A percentile compares a stretch with the other conserved stretches of the same genome.
phyloP scores from a whole-genome alignment of 108 stramenopile genomes.

The Nitzschia sp. region DNA sequence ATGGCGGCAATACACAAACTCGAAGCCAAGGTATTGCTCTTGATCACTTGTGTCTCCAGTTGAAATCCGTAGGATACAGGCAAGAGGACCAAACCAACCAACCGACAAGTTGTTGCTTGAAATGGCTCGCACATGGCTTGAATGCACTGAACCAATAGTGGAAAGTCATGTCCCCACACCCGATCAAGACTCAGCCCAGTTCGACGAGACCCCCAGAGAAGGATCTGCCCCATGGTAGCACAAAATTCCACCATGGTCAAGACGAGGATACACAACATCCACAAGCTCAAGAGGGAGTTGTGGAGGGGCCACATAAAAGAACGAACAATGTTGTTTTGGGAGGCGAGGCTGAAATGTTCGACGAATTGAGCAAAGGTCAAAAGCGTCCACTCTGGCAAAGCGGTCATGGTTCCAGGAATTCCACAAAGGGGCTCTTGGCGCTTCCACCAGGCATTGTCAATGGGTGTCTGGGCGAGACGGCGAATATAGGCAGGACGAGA shows the following conservation, averaged over 20 bases:
- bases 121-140: conserved; percentile 61
- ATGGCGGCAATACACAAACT: conserved; percentile 20
- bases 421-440: conserved; percentile 78
- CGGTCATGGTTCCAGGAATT: conserved; percentile 44
- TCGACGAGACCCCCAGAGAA: conserved; percentile 72
- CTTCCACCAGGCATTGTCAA: conserved; percentile 74
- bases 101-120: conserved; percentile 63
- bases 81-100: conserved; percentile 69
- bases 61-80: conserved; percentile 40
- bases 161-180: conserved; percentile 60
- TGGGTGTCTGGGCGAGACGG: conserved; percentile 49
- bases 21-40: conserved; percentile 41
- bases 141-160: conserved; percentile 41
- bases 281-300: conserved; percentile 64
- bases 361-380: conserved; percentile 53
- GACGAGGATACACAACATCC: conserved; percentile 72
- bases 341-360: conserved; percentile 51
- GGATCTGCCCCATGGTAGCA: conserved; percentile 45
- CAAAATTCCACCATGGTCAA: conserved; percentile 49
- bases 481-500: conserved; percentile 73
- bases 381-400: conserved; percentile 60
- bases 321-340: conserved; percentile 38
- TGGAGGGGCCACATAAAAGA: conserved; percentile 84
- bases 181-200: conserved; percentile 54
- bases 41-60: conserved; percentile 14